These are phyloP conservation scores for Hygrophila difformis DNA, from an alignment of 257 asterid species.

Conservation along the genomic window DNA sequence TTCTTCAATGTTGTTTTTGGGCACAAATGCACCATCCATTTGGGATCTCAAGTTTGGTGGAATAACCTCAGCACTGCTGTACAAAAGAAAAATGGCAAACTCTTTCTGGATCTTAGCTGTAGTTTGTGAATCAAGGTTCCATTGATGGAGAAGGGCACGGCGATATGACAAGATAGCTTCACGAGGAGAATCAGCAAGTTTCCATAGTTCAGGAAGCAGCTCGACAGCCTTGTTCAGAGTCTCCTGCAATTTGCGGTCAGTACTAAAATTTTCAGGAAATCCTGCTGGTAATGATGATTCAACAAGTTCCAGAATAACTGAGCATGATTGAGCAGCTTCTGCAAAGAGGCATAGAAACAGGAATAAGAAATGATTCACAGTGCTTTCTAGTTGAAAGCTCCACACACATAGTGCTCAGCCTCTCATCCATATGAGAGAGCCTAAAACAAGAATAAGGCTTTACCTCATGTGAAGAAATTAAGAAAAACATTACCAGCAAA, in stretches of 20 bases:
- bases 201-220: conserved; percentile 86
- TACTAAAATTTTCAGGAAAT: conserved; percentile 75
- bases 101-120: conserved; percentile 70
- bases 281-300: conserved; percentile 89
- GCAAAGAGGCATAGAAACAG: conserved; percentile 39
- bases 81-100: conserved; percentile 67
- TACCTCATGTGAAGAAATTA: too few relatives aligned
- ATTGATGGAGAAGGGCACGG: conserved; percentile 69
- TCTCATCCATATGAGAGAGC: not conserved
- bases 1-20: conserved; percentile 76
- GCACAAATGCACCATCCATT: conserved; percentile 66
- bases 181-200: conserved; percentile 58
- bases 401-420: not conserved
- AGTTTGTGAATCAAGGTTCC: conserved; percentile 78
- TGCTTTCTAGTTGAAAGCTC: conserved; percentile 19
- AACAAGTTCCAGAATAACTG: conserved; percentile 77
- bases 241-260: conserved; percentile 87
- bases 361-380: conserved; percentile 20
- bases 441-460: conserved; percentile 10
- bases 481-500: too few relatives aligned
- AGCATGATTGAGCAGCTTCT: conserved; percentile 98
- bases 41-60: conserved; percentile 75
- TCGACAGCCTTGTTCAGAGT: conserved; percentile 72
- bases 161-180: conserved; percentile 76
- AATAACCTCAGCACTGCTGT: conserved; percentile 65